Percentiles rank a stretch among this genome's conserved stretches.
phyloP scores from a whole-genome alignment of 305 asterid genomes.

The Striga hermonthica region DNA sequence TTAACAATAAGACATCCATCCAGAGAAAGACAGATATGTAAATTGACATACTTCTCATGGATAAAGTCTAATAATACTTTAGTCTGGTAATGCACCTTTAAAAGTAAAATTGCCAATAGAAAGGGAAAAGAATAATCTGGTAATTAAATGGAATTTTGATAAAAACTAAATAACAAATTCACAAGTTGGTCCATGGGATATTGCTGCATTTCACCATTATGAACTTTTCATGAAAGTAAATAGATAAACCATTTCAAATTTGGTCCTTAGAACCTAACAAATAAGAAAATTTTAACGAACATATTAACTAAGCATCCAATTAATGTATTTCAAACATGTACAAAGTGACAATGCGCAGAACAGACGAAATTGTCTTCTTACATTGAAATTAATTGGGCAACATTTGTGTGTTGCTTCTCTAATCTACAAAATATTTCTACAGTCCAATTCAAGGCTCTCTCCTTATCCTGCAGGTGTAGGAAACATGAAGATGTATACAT shows the following conservation, averaged over 20 bases:
- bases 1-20: too few relatives aligned
- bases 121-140: conserved; percentile 13
- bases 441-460: conserved; percentile 88
- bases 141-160: conserved; percentile 12
- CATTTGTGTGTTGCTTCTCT: conserved; percentile 83
- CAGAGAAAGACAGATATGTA: not conserved
- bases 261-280: conserved; percentile 23
- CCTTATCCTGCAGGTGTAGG: conserved; percentile 84
- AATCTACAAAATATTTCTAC: conserved; percentile 94
- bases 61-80: conserved; percentile 7
- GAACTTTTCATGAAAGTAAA: conserved; percentile 9
- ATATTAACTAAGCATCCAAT: conserved; percentile 7
- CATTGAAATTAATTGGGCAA: conserved; percentile 80
- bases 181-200: conserved; percentile 24
- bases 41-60: conserved; percentile 2
- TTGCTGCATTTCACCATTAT: conserved; percentile 14
- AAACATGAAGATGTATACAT: conserved; percentile 26
- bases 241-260: conserved; percentile 3
- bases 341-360: conserved; percentile 22
- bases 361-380: conserved; percentile 43
- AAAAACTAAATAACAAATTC: conserved; percentile 7
- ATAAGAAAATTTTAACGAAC: conserved; percentile 22
- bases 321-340: conserved; percentile 18
- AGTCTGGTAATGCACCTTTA: conserved; percentile 25
- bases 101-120: conserved; percentile 21